Evolutionary conservation across 2,329 filamentous ascomycete species (phyloP), one percentile per base, ranked within the genome.

Genomic region (Lachnellula subtilissima): DNA sequence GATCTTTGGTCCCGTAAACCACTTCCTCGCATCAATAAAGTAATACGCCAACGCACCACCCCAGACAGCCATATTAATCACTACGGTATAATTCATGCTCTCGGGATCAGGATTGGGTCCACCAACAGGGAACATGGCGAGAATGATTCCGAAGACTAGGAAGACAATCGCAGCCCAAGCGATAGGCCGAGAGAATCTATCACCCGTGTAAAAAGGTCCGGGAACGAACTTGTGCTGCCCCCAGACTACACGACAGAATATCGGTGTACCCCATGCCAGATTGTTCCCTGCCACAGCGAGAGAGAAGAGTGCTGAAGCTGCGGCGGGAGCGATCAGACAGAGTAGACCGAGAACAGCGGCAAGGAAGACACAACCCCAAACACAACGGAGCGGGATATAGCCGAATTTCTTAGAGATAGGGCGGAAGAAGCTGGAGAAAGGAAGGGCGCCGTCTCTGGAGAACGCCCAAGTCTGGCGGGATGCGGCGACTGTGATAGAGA

Each of bases 381-480:
- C 74, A 3, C 79, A 75, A 36, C 81, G 77, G 9, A 84, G 72
- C 0, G 83, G 83, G 52, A 84, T 84, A 61, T 78, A 82, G 11
- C 77, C 78, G 42, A 84, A 75, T 1, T 72, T 72, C 56, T 75
- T 76, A 1, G 53, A 61, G 64, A 85, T 80, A 6, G 76, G 74
- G 35, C 81, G 74, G 69, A 85, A 81, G 69, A 80, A 83, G 5
- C 59, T 67, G 2, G 79, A 82, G 65, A 85, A 84, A 0, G 83
- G 83, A 1, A 86, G 73, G 1, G 82, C 83, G 2, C 81, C 82
- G 62, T 86, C 83, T 23, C 83, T 77, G 8, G 80, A 81, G 65
- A 86, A 86, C 0, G 83, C 83, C 83, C 83, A 86, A 32, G 75
- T 76, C 69, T 86, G 83, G 5, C 83, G 76, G 5, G 79, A 83